phyloP scores from a whole-genome alignment of 129 eudicot genomes.

The Centella asiatica region DNA sequence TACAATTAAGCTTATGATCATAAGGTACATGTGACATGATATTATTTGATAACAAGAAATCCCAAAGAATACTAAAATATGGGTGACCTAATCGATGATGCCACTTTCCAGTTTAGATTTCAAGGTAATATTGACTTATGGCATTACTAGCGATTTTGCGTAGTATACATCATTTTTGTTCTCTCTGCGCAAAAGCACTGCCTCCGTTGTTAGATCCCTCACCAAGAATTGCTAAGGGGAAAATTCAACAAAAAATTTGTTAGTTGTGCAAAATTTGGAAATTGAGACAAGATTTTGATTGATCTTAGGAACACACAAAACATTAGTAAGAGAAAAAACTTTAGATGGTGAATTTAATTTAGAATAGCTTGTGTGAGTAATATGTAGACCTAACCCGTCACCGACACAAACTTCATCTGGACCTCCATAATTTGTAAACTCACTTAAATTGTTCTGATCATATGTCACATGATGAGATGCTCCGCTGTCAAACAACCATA shows the following conservation, averaged over 20 bases:
- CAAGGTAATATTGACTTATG: too few relatives aligned
- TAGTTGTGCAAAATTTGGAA: not conserved
- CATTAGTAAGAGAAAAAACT: not conserved
- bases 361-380: not conserved
- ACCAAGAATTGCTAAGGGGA: not conserved
- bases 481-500: not conserved
- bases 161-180: not conserved
- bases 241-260: not conserved
- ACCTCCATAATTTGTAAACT: not conserved
- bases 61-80: not conserved
- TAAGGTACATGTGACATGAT: too few relatives aligned
- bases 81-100: not conserved
- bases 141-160: not conserved
- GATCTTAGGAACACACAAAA: not conserved
- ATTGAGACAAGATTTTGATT: not conserved
- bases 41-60: too few relatives aligned
- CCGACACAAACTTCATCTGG: not conserved
- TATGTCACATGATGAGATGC: slow-evolving; percentile 9
- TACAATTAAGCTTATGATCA: not conserved
- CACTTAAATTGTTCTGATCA: not conserved
- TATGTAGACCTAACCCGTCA: not conserved
- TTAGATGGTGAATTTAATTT: not conserved
- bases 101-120: not conserved
- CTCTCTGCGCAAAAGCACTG: not conserved
- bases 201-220: not conserved